Evolutionary conservation across 495 filamentous ascomycete species (phyloP), one percentile per base, ranked within the genome.

Genomic region (Sabuloglossum arenarium): DNA sequence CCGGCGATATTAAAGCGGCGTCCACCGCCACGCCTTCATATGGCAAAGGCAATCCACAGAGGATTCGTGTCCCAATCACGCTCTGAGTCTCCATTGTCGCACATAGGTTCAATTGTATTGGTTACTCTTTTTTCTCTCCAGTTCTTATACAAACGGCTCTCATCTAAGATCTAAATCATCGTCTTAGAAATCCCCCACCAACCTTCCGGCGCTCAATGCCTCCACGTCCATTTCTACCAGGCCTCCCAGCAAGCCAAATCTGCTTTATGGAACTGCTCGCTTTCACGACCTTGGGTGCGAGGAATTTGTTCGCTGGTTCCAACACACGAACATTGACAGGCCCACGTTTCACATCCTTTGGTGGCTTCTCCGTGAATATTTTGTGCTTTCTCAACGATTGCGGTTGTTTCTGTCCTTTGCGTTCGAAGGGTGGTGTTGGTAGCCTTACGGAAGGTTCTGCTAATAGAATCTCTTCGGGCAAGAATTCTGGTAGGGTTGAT

Each of bases 281-380:
- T 59, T 70, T 71, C n/a, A 71, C 73, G 6, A 70, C 67, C 59
- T 72, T 75, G 0, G 78, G 77, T 5, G 76, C 64, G 55, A 80
- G 62, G 6, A 68, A 56, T 52, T 65, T 62, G 10, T 69, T 68
- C 10, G 66, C 67, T 59, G 60, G 31, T 29, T 71, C 70, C 45
- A 80, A 63, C 1, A 81, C 76, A 28, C 70, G 68, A 43, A 81
- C 73, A 16, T 67, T 73, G 37, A 79, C 64, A 45, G 71, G 68
- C 9, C 74, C 76, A 53, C 69, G 69, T 54, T 67, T 71, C 37
- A 79, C 61, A 61, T 79, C 76, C 66, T 77, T 80, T 34, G 75
- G 68, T 12, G 69, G 66, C 56, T 73, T 75, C 53, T 78, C 70
- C 46, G 68, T 72, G 42, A 78, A 62, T 55, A 79, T 75, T 31